These are phyloP conservation scores for Calamus simplicifolius DNA, from an alignment of 176 grass and related monocot species.

Conservation along the genomic window DNA sequence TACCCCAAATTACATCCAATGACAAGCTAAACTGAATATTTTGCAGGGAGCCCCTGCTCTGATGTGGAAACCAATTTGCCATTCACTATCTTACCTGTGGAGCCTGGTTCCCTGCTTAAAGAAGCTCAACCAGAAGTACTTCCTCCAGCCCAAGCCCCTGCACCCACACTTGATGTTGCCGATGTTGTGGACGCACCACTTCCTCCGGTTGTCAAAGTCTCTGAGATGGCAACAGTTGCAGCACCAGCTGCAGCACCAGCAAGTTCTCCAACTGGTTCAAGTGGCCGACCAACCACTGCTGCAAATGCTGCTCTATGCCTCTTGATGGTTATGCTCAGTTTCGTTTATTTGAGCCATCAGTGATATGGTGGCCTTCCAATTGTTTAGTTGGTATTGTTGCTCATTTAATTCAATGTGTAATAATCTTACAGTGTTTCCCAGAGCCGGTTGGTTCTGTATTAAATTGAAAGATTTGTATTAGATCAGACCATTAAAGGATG, in stretches of 20 bases:
- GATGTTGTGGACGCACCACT: constrained; percentile 73
- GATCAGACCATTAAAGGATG: too few relatives aligned
- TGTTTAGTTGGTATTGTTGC: too few relatives aligned
- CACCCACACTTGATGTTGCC: constrained; percentile 48
- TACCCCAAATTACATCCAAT: neutral
- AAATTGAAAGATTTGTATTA: too few relatives aligned
- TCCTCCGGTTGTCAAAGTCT: constrained; percentile 37
- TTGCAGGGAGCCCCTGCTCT: constrained; percentile 68
- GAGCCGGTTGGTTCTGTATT: too few relatives aligned
- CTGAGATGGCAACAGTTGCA: constrained; percentile 3
- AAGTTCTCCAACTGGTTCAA: neutral
- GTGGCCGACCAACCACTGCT: neutral
- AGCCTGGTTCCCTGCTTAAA: constrained; percentile 45
- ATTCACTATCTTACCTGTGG: constrained; percentile 51
- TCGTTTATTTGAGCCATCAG: neutral
- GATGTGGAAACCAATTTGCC: constrained; percentile 44
- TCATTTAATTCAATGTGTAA: too few relatives aligned
- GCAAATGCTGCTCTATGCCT: constrained; percentile 3
- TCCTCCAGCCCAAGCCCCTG: constrained; percentile 55
- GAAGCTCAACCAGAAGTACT: constrained; percentile 31
- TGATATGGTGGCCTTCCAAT: neutral
- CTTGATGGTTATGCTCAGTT: neutral
- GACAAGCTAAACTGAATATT: neutral
- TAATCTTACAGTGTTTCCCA: too few relatives aligned
- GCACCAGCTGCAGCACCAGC: neutral